Evolutionary conservation across 768 basidiomycete genomes (phyloP).

Genomic region (Mycena kentingensis): DNA sequence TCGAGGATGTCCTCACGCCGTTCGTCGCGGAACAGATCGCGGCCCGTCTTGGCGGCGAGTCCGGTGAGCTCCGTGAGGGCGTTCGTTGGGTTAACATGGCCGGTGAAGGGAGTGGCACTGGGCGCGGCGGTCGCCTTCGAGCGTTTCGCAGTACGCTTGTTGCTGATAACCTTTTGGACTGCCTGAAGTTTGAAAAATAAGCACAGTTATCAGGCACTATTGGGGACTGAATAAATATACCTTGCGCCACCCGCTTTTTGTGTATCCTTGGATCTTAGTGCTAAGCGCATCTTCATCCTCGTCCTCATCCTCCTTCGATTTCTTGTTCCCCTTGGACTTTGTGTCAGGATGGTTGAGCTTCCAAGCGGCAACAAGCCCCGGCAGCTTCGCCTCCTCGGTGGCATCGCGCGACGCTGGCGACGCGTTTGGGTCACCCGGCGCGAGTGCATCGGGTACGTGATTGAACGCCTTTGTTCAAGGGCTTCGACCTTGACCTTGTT

Average conservation of each 20-base stretch:
- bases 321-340: background rate
- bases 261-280: conserved; percentile 1
- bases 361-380: conserved; percentile 4
- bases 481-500: conserved; percentile 7
- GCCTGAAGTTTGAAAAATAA: background rate
- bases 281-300: conserved; percentile 3
- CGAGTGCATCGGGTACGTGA: conserved; percentile 4
- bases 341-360: background rate
- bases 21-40: background rate
- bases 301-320: background rate
- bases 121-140: background rate
- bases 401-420: conserved; percentile 1
- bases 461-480: conserved; percentile 9
- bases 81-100: background rate
- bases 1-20: background rate
- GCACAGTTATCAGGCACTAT: background rate
- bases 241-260: conserved; percentile 1
- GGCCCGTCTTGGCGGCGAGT: background rate
- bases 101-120: background rate
- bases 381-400: background rate
- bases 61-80: background rate
- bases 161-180: conserved; percentile 14
- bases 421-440: too few species aligned
- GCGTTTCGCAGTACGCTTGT: conserved; percentile 4
- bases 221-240: background rate